Conservation (phyloP, 2,329 filamentous ascomycete genomes). For the Penicillium olsonii region DNA sequence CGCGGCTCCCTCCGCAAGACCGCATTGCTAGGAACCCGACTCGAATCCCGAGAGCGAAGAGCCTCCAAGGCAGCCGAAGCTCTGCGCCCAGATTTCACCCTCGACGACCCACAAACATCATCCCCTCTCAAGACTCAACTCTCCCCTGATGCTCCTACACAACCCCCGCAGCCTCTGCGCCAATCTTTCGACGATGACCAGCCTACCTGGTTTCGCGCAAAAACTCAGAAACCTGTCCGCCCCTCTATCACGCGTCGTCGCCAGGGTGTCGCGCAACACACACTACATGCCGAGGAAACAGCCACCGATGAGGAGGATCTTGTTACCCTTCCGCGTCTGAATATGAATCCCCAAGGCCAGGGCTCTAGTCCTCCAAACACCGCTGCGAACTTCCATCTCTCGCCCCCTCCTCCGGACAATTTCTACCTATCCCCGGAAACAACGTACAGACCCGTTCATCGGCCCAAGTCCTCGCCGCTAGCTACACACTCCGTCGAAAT, state of each 20-base stretch:
- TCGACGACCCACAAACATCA: conserved; percentile 4
- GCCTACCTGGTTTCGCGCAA: conserved; percentile 20
- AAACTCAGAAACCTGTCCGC: conserved; percentile 20
- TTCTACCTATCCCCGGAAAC: conserved; percentile 56
- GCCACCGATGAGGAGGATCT: conserved; percentile 84
- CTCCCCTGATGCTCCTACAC: conserved; percentile 13
- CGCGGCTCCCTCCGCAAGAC: conserved; percentile 87
- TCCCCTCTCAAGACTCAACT: conserved; percentile 7
- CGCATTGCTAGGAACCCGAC: conserved; percentile 68
- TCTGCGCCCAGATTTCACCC: conserved; percentile 7
- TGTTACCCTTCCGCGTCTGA: conserved; percentile 62
- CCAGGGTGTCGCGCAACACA: conserved; percentile 52
- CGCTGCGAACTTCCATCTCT: conserved; percentile 27
- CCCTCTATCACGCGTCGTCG: conserved; percentile 31
- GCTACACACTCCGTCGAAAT: conserved; percentile 36
- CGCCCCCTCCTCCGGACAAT: conserved; percentile 62
- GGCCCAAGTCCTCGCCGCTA: conserved; percentile 40
- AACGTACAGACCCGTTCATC: conserved; percentile 31
- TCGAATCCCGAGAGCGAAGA: conserved; percentile 39
- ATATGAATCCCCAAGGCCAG: conserved; percentile 25
- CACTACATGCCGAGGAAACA: conserved; percentile 63
- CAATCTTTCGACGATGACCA: conserved; percentile 16
- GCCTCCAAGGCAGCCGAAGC: conserved; percentile 21
- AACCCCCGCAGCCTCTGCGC: conserved; percentile 3
- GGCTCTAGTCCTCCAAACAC: conserved; percentile 18